Conservation (phyloP, 208 protist species). For the Zelonia costaricensis region DNA sequence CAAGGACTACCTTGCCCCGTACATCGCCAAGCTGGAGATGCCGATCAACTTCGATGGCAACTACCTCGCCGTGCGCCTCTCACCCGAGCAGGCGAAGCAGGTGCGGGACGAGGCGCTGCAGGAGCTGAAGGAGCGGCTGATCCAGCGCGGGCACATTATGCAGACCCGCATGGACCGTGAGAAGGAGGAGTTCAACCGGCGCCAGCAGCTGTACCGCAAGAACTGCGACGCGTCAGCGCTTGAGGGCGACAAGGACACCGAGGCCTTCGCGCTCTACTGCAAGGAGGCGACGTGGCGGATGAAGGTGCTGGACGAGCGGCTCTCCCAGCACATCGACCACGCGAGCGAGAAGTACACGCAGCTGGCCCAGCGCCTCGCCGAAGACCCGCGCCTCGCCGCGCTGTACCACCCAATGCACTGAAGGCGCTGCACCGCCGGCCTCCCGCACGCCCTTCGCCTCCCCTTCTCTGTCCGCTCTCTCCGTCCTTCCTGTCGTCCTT, state of each 20-base stretch:
- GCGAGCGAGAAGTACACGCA: conserved; percentile 86
- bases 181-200: conserved; percentile 81
- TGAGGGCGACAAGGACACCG: conserved; percentile 70
- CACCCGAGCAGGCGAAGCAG: conserved; percentile 73
- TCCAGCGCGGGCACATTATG: conserved; percentile 92
- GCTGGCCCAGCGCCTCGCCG: conserved; percentile 72
- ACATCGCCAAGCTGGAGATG: conserved; percentile 85
- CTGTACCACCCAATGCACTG: conserved; percentile 42
- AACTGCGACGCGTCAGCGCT: conserved; percentile 61
- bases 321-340: conserved; percentile 85
- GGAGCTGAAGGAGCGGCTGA: conserved; percentile 90
- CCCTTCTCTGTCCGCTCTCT: not conserved
- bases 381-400: conserved; percentile 69
- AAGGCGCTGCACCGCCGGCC: not conserved
- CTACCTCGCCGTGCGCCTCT: conserved; percentile 70
- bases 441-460: not conserved
- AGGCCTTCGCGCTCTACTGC: conserved; percentile 86
- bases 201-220: conserved; percentile 78
- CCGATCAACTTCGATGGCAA: conserved; percentile 70
- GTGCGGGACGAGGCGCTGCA: conserved; percentile 84
- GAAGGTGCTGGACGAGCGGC: conserved; percentile 88
- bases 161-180: conserved; percentile 87
- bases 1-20: conserved; percentile 89
- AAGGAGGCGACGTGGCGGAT: conserved; percentile 92
- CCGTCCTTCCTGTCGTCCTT: not conserved